phyloP scores from a whole-genome alignment of 2,329 filamentous ascomycete species.

The Claviceps sp. region DNA sequence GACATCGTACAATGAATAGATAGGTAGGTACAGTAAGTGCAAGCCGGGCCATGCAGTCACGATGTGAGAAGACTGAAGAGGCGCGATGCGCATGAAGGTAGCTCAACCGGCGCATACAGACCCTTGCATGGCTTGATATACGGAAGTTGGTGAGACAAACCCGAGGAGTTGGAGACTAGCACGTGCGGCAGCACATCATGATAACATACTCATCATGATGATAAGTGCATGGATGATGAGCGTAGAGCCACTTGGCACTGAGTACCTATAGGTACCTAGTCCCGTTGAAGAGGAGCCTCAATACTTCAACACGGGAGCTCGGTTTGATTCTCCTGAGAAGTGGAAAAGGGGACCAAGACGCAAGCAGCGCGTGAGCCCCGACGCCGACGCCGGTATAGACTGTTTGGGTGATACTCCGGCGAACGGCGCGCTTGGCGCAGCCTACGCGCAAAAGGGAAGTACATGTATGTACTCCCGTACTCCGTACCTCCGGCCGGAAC shows the following conservation, averaged over 20 bases:
- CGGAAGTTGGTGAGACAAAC: neutral
- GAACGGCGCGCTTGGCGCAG: neutral
- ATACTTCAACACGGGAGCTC: too few relatives aligned
- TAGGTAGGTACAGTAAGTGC: neutral
- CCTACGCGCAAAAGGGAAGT: neutral
- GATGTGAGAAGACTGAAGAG: neutral
- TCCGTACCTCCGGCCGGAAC: neutral
- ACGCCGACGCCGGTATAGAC: neutral
- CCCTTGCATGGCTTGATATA: slow-evolving; percentile 1
- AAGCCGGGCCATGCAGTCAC: neutral
- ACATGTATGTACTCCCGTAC: too few relatives aligned
- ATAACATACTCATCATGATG: neutral
- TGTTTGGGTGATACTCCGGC: neutral
- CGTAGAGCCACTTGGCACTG: too few relatives aligned
- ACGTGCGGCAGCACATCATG: neutral
- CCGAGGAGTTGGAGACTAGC: neutral
- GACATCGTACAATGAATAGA: neutral
- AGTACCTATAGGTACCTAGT: too few relatives aligned
- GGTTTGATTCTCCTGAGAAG: too few relatives aligned
- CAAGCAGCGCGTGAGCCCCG: neutral
- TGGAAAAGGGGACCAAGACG: too few relatives aligned
- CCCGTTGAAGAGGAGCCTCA: too few relatives aligned
- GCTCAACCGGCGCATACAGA: slow-evolving; percentile 1
- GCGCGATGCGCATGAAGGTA: neutral
- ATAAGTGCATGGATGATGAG: too few relatives aligned